These are phyloP conservation scores for Saccharomycopsis malanga DNA, from an alignment of 805 yeast genomes.

Conservation along the genomic window DNA sequence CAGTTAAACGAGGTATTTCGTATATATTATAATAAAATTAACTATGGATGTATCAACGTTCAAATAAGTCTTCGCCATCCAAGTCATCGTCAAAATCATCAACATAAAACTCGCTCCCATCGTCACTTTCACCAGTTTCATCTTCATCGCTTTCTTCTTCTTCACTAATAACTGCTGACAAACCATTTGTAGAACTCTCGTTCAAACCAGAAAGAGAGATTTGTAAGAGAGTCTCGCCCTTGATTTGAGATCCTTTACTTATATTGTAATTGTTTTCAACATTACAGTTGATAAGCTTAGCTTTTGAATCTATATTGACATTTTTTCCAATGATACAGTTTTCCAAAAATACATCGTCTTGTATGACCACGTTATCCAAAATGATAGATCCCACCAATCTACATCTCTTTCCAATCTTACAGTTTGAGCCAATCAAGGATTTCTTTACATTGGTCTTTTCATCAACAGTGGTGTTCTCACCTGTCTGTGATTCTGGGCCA, in stretches of 20 bases:
- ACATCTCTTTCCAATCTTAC: constrained; percentile 78
- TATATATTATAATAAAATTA: too few species aligned
- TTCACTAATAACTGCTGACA: constrained; percentile 14
- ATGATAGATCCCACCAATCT: constrained; percentile 82
- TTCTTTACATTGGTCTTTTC: constrained; percentile 84
- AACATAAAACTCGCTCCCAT: constrained; percentile 24
- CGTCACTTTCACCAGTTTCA: constrained; percentile 23
- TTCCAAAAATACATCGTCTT: constrained; percentile 69
- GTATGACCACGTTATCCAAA: constrained; percentile 61
- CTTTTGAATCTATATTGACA: constrained; percentile 57
- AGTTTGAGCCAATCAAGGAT: constrained; percentile 68
- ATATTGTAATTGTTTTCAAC: constrained; percentile 78
- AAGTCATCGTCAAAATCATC: constrained; percentile 27
- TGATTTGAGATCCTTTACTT: constrained; percentile 41
- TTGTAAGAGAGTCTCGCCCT: constrained; percentile 51
- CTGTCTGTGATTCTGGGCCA: constrained; percentile 83
- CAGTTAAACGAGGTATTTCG: too few species aligned
- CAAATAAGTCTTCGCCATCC: constrained; percentile 20
- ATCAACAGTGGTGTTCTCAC: constrained; percentile 57
- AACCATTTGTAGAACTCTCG: constrained; percentile 33
- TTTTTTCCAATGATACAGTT: constrained; percentile 78
- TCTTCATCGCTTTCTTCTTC: constrained; percentile 25
- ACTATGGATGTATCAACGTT: constrained; percentile 1
- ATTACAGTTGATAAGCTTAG: constrained; percentile 69
- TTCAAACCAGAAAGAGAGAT: constrained; percentile 25